phyloP scores from a whole-genome alignment of 441 rosid species.

The Populus trichocarpa region DNA sequence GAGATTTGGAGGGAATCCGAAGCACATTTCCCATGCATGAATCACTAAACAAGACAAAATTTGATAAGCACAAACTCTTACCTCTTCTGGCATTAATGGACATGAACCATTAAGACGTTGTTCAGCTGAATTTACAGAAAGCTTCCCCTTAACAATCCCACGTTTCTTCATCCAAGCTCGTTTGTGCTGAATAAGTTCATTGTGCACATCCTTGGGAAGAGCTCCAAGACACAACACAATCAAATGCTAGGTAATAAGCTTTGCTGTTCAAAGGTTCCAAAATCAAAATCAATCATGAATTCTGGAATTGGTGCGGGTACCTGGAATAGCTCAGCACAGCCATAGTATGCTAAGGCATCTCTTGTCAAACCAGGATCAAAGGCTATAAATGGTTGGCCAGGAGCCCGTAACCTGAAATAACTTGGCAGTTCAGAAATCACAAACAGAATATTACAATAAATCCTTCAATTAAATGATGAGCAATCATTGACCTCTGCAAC shows the following conservation, averaged over 20 bases:
- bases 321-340: conserved; percentile 99
- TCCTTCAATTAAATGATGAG: not conserved
- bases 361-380: conserved; percentile 97
- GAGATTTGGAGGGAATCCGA: not conserved
- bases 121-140: conserved; percentile 57
- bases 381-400: conserved; percentile 85
- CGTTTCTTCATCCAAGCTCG: conserved; percentile 93
- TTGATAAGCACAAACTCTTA: conserved; percentile 20
- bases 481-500: conserved; percentile 53
- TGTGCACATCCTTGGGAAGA: conserved; percentile 86
- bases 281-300: conserved; percentile 23
- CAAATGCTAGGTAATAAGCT: conserved; percentile 28
- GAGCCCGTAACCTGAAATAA: conserved; percentile 65
- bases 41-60: not conserved
- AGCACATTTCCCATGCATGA: not conserved
- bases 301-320: conserved; percentile 45
- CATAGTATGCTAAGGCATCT: conserved; percentile 95
- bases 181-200: conserved; percentile 93
- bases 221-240: conserved; percentile 48
- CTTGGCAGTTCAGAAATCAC: conserved; percentile 1
- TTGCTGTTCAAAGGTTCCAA: conserved; percentile 8
- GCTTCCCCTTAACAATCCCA: conserved; percentile 72
- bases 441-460: not conserved
- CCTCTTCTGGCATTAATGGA: conserved; percentile 97
- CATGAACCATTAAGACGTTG: conserved; percentile 74